Evolutionary conservation across 176 grass and related monocot genomes (phyloP).

Genomic region (Coix lacrymajobi): DNA sequence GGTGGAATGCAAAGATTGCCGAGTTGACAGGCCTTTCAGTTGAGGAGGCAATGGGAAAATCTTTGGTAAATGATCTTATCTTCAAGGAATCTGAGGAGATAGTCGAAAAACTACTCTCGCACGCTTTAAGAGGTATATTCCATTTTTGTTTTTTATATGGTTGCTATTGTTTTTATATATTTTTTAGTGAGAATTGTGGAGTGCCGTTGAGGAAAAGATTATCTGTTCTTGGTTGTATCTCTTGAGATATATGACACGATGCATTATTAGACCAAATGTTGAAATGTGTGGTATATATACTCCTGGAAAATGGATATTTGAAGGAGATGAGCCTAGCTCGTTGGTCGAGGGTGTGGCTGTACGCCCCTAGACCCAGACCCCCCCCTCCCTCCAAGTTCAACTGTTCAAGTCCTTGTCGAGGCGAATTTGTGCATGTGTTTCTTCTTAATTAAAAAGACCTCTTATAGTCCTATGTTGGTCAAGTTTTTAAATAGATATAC

Average conservation of each 20-base stretch:
- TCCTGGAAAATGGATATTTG: neutral
- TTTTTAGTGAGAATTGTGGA: neutral
- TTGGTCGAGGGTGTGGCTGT: neutral
- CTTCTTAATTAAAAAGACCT: neutral
- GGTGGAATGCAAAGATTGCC: slow-evolving; percentile 96
- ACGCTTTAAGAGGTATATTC: slow-evolving; percentile 83
- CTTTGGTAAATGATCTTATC: slow-evolving; percentile 83
- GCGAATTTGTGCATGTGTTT: neutral
- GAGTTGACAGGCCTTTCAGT: slow-evolving; percentile 85
- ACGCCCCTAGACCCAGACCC: neutral
- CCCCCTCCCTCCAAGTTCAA: too few relatives aligned
- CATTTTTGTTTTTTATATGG: slow-evolving; percentile 24
- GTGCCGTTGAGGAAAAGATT: neutral
- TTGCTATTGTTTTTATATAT: neutral
- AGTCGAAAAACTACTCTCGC: slow-evolving; percentile 63
- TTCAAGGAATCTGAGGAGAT: slow-evolving; percentile 69
- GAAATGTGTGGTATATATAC: neutral
- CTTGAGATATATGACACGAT: neutral
- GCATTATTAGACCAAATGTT: neutral
- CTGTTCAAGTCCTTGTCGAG: neutral
- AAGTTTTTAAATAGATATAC: neutral
- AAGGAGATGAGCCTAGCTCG: neutral
- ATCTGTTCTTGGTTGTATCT: neutral
- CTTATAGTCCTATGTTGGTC: neutral
- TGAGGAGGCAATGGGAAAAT: slow-evolving; percentile 96